Evolutionary conservation across 2,329 filamentous ascomycete species (phyloP), one percentile per base, ranked within the genome.

Genomic region (Colletotrichum godetiae): DNA sequence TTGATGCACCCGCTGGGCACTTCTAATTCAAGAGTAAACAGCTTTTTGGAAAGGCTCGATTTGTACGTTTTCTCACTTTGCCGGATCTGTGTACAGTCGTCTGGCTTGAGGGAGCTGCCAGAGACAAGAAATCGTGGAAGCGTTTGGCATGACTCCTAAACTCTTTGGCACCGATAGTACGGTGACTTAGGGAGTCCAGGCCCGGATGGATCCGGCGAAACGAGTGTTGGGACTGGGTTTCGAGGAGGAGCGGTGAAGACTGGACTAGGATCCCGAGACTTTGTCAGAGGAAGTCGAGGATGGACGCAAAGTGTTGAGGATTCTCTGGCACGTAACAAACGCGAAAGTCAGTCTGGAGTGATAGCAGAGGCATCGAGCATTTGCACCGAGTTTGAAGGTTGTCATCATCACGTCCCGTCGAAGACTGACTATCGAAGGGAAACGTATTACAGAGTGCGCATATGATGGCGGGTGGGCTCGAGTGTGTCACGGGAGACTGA

Each of bases 401-500:
- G 5, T 49, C 19, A 19, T 49, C 42, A n/a, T 8, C 19, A 49
- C 42, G 7, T 49, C 42, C 15, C 11, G 8, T 1, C 42, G 19
- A 22, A 49, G 42, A 22, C 42, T 49, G 19, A 29, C 4, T 29
- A 4, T 29, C 27, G 2, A 29, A 29, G 19, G 42, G 42, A 49
- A 22, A 49, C 8, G 42, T 49, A 49, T 22, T 49, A 49, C 19
- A 49, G 7, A 49, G 42, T 49, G 42, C 42, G 42, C 42, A 49
- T 49, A 49, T n/a, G 42, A 22, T n/a, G 42, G 42, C 42, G 8
- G 42, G 42, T 49, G 53, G 66, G 31, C 59, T 63, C 53, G 59
- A 63, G 66, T 73, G 70, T 73, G 70, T 73, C 55, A 73, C 59
- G 70, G 55, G 66, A 60, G 64, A 53, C 64, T n/a, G n/a, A 52